Evolutionary conservation across 768 basidiomycete genomes (phyloP).

Genomic region (Cantharellus anzutake): DNA sequence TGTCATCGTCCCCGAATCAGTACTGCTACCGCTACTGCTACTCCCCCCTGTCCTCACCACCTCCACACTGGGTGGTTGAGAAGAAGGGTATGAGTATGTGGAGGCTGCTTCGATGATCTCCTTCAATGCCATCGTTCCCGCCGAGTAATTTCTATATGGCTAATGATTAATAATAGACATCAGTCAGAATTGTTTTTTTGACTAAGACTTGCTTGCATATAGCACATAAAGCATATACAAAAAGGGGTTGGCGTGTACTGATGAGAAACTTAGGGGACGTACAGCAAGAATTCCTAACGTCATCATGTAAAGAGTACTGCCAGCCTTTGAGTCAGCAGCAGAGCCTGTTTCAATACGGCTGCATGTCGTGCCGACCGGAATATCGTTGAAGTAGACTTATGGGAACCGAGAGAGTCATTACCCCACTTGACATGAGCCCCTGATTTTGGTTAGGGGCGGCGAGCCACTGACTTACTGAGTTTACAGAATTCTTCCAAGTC

Average conservation of each 20-base stretch:
- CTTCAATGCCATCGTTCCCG: slow-evolving; percentile 57
- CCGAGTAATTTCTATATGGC: slow-evolving; percentile 68
- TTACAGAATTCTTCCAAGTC: slow-evolving; percentile 78
- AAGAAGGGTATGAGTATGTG: not conserved
- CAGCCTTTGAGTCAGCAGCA: slow-evolving; percentile 22
- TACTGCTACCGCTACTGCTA: not conserved
- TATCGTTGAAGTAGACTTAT: slow-evolving; percentile 80
- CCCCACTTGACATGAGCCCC: not conserved
- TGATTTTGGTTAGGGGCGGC: not conserved
- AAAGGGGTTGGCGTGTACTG: not conserved
- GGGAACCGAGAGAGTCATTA: too few species aligned
- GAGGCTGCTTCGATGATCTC: slow-evolving; percentile 46
- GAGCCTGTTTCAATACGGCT: slow-evolving; percentile 48
- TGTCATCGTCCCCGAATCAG: not conserved
- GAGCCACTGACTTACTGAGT: slow-evolving; percentile 35
- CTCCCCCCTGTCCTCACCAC: slow-evolving; percentile 12
- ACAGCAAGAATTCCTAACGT: slow-evolving; percentile 85
- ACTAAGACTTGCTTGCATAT: too few species aligned
- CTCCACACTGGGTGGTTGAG: slow-evolving; percentile 8
- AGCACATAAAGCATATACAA: too few species aligned
- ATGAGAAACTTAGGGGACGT: slow-evolving; percentile 9
- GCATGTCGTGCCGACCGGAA: slow-evolving; percentile 78
- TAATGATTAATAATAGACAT: slow-evolving; percentile 14
- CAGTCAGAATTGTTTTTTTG: not conserved
- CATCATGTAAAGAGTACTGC: slow-evolving; percentile 57